These are phyloP conservation scores for Rosa persica DNA, from an alignment of 306 rosid species.

Conservation along the genomic window DNA sequence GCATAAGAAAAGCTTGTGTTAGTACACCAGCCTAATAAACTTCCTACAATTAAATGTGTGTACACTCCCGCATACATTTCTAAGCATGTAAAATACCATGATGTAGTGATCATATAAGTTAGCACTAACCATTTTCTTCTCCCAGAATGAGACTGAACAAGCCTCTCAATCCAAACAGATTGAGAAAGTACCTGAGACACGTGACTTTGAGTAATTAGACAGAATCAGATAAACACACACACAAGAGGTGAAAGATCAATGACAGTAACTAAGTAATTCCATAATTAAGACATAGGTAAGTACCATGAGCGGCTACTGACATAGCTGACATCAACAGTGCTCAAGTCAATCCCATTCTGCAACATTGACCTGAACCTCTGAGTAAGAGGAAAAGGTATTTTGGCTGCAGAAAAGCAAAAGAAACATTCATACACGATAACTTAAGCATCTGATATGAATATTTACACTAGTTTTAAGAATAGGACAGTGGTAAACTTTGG, in stretches of 20 bases:
- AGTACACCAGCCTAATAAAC: conserved; percentile 21
- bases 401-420: conserved; percentile 55
- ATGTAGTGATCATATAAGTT: conserved; percentile 8
- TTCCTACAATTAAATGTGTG: conserved; percentile 5
- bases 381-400: conserved; percentile 96
- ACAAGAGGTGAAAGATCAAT: conserved; percentile 9
- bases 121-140: conserved; percentile 91
- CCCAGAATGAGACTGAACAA: conserved; percentile 98
- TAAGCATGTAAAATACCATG: not conserved
- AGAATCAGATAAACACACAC: conserved; percentile 17
- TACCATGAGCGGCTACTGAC: conserved; percentile 99
- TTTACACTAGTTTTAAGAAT: not conserved
- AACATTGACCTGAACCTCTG: conserved; percentile 97
- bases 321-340: conserved; percentile 99
- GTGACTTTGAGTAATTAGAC: conserved; percentile 14
- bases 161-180: conserved; percentile 96
- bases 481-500: not conserved
- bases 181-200: conserved; percentile 87
- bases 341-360: conserved; percentile 98
- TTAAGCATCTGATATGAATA: not conserved
- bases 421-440: conserved; percentile 13
- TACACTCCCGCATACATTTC: not conserved
- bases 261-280: not conserved
- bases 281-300: conserved; percentile 21
- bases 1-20: conserved; percentile 34